phyloP scores from a whole-genome alignment of 139 green algal genomes.

The Tetratostichococcus sp. region DNA sequence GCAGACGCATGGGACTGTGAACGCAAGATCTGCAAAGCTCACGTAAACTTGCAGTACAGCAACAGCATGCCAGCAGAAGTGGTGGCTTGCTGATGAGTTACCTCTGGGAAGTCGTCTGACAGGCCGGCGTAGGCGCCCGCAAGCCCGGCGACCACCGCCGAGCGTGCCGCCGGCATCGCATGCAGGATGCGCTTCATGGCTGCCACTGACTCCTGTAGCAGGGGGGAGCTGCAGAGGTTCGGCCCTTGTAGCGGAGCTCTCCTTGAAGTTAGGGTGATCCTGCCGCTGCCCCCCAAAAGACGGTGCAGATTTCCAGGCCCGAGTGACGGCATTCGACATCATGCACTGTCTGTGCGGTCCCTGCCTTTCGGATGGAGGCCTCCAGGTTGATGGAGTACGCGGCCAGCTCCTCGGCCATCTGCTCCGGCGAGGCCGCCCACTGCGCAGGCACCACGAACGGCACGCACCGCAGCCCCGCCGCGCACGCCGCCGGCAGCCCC shows the following conservation, averaged over 20 bases:
- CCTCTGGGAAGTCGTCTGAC: conserved; percentile 62
- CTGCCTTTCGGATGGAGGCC: neutral
- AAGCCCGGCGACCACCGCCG: conserved; percentile 49
- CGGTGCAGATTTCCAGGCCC: no score
- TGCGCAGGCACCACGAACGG: conserved; percentile 54
- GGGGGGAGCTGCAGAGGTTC: no score
- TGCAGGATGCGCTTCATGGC: conserved; percentile 52
- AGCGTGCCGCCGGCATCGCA: conserved; percentile 53
- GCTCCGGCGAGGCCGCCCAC: conserved; percentile 30
- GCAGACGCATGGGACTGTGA: neutral
- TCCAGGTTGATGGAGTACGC: conserved; percentile 53
- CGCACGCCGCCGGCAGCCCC: conserved; percentile 50
- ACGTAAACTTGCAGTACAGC: neutral
- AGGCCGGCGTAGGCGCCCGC: conserved; percentile 43
- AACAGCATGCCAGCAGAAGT: neutral
- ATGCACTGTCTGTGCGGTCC: no score
- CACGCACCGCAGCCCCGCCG: conserved; percentile 43
- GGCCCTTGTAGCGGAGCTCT: no score
- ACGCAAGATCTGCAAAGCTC: neutral
- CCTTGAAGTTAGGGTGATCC: no score
- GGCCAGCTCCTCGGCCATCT: conserved; percentile 47
- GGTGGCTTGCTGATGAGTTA: conserved; percentile 14
- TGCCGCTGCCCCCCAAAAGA: no score
- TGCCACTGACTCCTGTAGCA: conserved; percentile 30
- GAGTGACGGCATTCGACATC: no score